Conservation (phyloP, 192 early-diverging fungal genomes). For the Umbelopsis ramanniana region DNA sequence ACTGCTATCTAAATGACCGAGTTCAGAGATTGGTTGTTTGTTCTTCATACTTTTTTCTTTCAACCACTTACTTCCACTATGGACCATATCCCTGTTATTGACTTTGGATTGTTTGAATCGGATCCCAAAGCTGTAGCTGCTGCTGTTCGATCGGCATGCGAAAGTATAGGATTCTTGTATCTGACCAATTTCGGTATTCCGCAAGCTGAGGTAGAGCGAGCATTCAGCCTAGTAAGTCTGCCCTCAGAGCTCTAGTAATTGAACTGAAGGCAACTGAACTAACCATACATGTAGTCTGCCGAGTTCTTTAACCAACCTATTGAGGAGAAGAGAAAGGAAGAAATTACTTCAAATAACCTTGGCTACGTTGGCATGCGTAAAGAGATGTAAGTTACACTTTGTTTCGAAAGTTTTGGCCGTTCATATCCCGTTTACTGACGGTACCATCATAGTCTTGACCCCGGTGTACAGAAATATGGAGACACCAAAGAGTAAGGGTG, state of each 20-base stretch:
- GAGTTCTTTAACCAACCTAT: slow-evolving; percentile 48
- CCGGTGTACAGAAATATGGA: slow-evolving; percentile 39
- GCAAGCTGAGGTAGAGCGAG: slow-evolving; percentile 40
- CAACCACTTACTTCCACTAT: background rate
- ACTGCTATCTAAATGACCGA: background rate
- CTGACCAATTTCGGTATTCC: slow-evolving; percentile 55
- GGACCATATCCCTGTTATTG: slow-evolving; percentile 56
- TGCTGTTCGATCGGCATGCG: slow-evolving; percentile 44
- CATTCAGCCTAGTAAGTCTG: slow-evolving; percentile 38
- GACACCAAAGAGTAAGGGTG: slow-evolving; percentile 59
- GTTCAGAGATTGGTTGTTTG: background rate
- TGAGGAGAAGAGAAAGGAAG: slow-evolving; percentile 40
- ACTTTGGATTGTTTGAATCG: slow-evolving; percentile 53
- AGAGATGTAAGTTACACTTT: slow-evolving; percentile 44
- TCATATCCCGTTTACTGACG: background rate
- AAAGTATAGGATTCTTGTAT: slow-evolving; percentile 55
- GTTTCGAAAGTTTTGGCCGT: background rate
- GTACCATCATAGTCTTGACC: slow-evolving; percentile 36
- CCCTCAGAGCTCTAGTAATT: background rate
- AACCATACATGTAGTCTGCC: slow-evolving; percentile 26
- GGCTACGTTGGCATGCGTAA: slow-evolving; percentile 50
- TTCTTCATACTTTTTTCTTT: background rate
- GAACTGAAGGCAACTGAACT: background rate
- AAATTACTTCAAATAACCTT: slow-evolving; percentile 41
- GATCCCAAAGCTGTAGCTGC: slow-evolving; percentile 42